phyloP scores from a whole-genome alignment of 495 filamentous ascomycete species.

The Thermochaetoides thermophila region DNA sequence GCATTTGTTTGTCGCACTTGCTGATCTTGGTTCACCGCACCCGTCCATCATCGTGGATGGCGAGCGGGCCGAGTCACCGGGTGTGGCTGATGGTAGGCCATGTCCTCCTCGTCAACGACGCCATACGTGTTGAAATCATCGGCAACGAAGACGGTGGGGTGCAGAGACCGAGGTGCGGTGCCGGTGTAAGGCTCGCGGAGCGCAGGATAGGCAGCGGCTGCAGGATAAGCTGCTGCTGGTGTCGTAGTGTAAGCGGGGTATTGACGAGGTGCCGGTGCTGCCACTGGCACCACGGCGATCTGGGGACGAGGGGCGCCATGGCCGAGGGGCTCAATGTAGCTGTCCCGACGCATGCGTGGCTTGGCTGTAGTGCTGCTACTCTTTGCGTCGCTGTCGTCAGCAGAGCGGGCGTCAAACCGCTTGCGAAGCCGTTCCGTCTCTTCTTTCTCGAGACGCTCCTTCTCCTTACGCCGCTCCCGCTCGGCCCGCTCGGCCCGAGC shows the following conservation, averaged over 20 bases:
- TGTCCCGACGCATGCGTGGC: constrained; percentile 14
- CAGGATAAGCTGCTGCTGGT: constrained; percentile 5
- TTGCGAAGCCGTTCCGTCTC: constrained; percentile 17
- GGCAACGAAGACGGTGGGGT: constrained; percentile 15
- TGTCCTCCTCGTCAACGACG: constrained; percentile 9
- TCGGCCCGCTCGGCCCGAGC: constrained; percentile 11
- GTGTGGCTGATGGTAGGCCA: constrained; percentile 7
- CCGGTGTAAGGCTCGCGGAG: constrained; percentile 8
- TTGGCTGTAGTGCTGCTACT: constrained; percentile 14
- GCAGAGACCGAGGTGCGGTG: constrained; percentile 7
- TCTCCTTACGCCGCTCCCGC: constrained; percentile 4
- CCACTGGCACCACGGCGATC: constrained; percentile 7
- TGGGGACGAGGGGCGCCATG: constrained; percentile 15
- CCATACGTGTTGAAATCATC: constrained; percentile 7
- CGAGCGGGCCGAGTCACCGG: constrained; percentile 3
- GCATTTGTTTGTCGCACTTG: constrained; percentile 1
- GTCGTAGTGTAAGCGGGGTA: constrained; percentile 7
- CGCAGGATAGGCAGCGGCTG: constrained; percentile 9
- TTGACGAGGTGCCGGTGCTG: constrained; percentile 3
- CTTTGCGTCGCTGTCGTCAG: constrained; percentile 19
- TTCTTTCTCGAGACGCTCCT: constrained; percentile 6
- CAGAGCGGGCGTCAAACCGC: constrained; percentile 12
- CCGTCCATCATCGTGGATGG: constrained; percentile 4
- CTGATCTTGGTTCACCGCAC: constrained; percentile 3
- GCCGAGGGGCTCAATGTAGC: constrained; percentile 24